These are phyloP conservation scores for Stentor roeselii DNA, from an alignment of 73 alveolate genomes.

Conservation along the genomic window DNA sequence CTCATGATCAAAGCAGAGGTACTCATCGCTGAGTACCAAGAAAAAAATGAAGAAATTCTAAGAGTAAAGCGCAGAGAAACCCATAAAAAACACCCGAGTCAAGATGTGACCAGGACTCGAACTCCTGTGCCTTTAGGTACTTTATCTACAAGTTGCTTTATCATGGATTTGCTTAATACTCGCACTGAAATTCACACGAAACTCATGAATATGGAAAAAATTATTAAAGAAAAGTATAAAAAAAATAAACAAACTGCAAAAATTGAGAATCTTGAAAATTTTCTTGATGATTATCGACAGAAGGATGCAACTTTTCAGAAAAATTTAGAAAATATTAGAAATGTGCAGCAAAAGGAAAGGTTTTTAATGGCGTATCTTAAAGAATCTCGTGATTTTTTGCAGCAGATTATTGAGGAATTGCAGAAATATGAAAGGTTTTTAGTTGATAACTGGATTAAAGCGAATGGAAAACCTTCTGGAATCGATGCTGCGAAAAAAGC, in stretches of 20 bases:
- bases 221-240: not conserved
- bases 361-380: not conserved
- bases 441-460: not conserved
- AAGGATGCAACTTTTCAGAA: not conserved
- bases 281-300: not conserved
- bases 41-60: not conserved
- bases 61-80: not conserved
- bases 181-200: not conserved
- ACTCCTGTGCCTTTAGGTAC: not conserved
- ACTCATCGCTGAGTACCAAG: not conserved
- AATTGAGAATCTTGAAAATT: not conserved
- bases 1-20: not conserved
- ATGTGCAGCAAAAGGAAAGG: not conserved
- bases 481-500: conserved; percentile 5
- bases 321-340: not conserved
- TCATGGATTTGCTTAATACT: not conserved
- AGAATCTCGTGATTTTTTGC: not conserved
- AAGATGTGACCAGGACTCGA: not conserved
- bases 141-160: not conserved
- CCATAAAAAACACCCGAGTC: conserved; percentile 1
- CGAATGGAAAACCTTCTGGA: not conserved
- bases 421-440: not conserved
- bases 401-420: not conserved
- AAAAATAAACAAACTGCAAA: not conserved
- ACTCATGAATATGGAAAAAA: not conserved